Conservation (phyloP, 2,329 filamentous ascomycete genomes). For the Sporothrix euskadiensis region DNA sequence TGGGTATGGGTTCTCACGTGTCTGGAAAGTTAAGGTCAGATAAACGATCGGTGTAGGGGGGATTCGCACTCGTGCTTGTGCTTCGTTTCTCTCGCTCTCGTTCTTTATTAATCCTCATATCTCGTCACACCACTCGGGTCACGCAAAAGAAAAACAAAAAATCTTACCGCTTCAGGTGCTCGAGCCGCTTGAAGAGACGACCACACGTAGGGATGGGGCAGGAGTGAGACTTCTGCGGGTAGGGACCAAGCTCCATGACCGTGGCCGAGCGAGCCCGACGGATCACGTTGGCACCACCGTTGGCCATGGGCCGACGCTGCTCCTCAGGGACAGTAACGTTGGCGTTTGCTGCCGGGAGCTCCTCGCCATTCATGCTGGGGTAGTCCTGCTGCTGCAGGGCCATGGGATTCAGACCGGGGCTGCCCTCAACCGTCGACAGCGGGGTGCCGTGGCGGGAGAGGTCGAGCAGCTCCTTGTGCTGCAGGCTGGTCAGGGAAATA, state of each 20-base stretch:
- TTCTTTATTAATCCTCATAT: not conserved
- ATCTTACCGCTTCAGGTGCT: conserved; percentile 97
- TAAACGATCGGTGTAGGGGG: conserved; percentile 43
- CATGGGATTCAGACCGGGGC: conserved; percentile 71
- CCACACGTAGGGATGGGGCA: conserved; percentile 99
- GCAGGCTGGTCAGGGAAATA: conserved; percentile 62
- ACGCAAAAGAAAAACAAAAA: conserved; percentile 41
- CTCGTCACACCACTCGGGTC: conserved; percentile 21
- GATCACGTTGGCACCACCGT: conserved; percentile 72
- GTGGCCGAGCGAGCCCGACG: conserved; percentile 91
- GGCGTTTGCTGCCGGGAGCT: conserved; percentile 47
- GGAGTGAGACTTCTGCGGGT: conserved; percentile 96
- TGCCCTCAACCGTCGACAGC: conserved; percentile 78
- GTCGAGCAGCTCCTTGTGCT: conserved; percentile 77
- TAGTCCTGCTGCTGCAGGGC: conserved; percentile 67
- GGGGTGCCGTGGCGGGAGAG: conserved; percentile 92
- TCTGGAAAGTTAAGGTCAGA: conserved; percentile 61
- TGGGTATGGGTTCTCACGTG: conserved; percentile 99
- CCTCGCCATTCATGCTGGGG: conserved; percentile 62
- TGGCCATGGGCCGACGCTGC: conserved; percentile 63
- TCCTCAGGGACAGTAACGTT: conserved; percentile 61
- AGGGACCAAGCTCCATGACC: conserved; percentile 93
- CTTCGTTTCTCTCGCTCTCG: not conserved
- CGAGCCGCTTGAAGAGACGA: conserved; percentile 95
- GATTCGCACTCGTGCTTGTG: not conserved